These are phyloP conservation scores for Pontederia crassipes DNA, from an alignment of 176 grass and related monocot genomes.

Conservation along the genomic window DNA sequence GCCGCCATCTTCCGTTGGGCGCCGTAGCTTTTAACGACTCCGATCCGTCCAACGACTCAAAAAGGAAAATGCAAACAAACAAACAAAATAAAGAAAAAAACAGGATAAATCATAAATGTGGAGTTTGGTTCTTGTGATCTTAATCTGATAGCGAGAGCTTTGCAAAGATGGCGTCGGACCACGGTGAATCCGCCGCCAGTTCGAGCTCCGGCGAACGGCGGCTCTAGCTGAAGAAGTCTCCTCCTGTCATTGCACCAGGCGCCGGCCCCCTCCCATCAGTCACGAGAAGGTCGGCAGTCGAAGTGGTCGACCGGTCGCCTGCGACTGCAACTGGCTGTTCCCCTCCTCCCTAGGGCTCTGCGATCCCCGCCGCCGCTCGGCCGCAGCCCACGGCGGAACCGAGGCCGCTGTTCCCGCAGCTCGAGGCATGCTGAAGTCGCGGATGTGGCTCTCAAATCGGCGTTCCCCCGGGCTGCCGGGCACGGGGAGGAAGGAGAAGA, in stretches of 20 bases:
- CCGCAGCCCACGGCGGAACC: slow-evolving; percentile 18
- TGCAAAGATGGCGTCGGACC: not conserved
- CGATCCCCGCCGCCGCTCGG: slow-evolving; percentile 24
- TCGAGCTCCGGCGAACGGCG: slow-evolving; percentile 8
- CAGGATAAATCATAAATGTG: not conserved
- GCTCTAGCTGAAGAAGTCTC: slow-evolving; percentile 14
- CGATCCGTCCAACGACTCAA: not conserved
- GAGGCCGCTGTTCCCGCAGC: not conserved
- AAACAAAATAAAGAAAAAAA: not conserved
- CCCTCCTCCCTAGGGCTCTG: slow-evolving; percentile 72
- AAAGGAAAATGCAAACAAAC: not conserved
- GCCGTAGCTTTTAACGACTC: not conserved
- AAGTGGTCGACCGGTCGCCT: slow-evolving; percentile 48
- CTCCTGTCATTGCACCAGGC: not conserved
- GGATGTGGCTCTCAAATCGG: slow-evolving; percentile 12
- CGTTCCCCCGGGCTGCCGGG: not conserved
- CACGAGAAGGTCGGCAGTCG: slow-evolving; percentile 39
- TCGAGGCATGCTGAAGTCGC: slow-evolving; percentile 1
- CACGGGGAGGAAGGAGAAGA: slow-evolving; percentile 40
- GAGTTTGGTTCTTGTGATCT: not conserved
- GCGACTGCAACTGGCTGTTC: slow-evolving; percentile 81
- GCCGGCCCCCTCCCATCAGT: slow-evolving; percentile 29
- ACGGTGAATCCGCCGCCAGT: not conserved
- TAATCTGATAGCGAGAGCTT: not conserved
- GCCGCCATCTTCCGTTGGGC: not conserved